Evolutionary conservation across 441 rosid species (phyloP).

Genomic region (Gossypium schwendimanii): DNA sequence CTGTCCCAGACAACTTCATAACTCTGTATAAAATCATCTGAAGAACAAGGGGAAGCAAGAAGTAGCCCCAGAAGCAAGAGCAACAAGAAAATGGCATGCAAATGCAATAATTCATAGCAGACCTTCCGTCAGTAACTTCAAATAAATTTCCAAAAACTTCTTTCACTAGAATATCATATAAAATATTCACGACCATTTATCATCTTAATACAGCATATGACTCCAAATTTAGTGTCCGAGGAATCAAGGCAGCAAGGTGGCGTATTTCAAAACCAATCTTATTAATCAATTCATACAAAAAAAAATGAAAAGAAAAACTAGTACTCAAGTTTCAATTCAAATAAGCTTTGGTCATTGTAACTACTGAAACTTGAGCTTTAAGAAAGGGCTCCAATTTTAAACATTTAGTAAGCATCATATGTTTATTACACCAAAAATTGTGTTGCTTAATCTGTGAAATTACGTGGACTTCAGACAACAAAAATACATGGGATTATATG

Average conservation of each 20-base stretch:
- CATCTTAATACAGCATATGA: not conserved
- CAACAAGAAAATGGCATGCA: constrained; percentile 5
- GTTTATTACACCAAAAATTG: not conserved
- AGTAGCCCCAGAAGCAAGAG: not conserved
- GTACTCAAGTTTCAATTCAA: not conserved
- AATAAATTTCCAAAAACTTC: not conserved
- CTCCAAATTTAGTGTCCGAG: not conserved
- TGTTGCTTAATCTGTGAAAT: not conserved
- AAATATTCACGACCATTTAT: not conserved
- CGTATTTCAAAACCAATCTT: not conserved
- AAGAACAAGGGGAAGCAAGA: not conserved
- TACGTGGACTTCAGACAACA: not conserved
- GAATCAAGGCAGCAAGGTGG: not conserved
- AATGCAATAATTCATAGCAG: not conserved
- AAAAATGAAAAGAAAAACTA: not conserved
- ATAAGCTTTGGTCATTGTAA: not conserved
- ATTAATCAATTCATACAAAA: not conserved
- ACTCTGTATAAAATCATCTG: not conserved
- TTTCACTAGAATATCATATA: not conserved
- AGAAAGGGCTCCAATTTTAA: not conserved
- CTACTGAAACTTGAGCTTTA: not conserved
- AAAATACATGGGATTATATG: not conserved
- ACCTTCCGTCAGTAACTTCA: not conserved
- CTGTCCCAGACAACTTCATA: not conserved
- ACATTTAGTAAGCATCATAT: not conserved